Base-by-base conservation (phyloP, 345 rosid species). In the Citrus unshiu region DNA sequence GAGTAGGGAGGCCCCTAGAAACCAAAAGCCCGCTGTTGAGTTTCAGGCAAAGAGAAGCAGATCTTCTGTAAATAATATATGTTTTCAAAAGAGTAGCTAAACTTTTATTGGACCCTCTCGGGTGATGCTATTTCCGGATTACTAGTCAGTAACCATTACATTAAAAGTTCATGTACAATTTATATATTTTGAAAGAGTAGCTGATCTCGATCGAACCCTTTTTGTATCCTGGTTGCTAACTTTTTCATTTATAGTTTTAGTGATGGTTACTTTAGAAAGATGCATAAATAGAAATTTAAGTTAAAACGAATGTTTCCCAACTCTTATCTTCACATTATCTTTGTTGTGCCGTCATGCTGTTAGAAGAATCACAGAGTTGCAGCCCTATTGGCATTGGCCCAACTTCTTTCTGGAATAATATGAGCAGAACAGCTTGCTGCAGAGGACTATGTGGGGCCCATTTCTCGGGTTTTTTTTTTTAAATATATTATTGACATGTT, bases 41-140 rank as follows among this genome's bases (percentile, higher is more conserved):
- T 49, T 78, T 61, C 81, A 80, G 78, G 68, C 24, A 51, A 81
- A 72, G 78, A 61, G 56, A 40, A 19, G 67, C 76, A 54, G 81
- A 84, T 39, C 61, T 25, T 66, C 9, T 84, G 83, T 78, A 86
- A 77, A 84, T 77, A 72, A 73, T 49, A 76, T 49, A 57, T 76
- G 77, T 72, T 62, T 39, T 75, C 72, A 7, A 72, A 74, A 69
- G 79, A 77, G 57, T 56, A 70, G 71, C 71, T 72, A 78, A 84
- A 46, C 75, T 68, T 68, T 75, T 76, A 56, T 76, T 70, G 76
- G 59, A 51, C 67, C 40, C 32, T 62, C 66, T 63, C 72, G 14
- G 34, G 27, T 40, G 54, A 69, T 68, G 70, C 51, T 37, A 68
- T 30, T 74, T 57, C 54, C 16, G 4, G 66, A 29, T 40, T 62